Evolutionary conservation across 495 filamentous ascomycete species (phyloP).

Genomic region (Hyphodiscus hymeniophilus): DNA sequence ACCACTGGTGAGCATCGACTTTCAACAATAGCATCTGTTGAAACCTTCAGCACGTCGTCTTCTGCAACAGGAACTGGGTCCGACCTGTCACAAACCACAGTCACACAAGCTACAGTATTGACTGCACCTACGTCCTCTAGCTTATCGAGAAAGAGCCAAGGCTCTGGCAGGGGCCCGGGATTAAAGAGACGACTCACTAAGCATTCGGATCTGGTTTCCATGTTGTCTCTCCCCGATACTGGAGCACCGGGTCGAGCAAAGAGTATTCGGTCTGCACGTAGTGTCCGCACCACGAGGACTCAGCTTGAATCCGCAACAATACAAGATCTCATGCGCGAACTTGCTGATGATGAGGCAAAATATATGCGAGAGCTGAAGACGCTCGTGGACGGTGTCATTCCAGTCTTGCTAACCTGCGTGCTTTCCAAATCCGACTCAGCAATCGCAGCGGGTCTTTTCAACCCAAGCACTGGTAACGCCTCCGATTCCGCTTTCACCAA

Average conservation of each 20-base stretch:
- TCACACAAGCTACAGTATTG: slow-evolving; percentile 34
- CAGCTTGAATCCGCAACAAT: slow-evolving; percentile 58
- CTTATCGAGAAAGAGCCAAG: slow-evolving; percentile 16
- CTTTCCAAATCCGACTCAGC: slow-evolving; percentile 63
- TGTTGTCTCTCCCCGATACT: slow-evolving; percentile 68
- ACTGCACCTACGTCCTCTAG: slow-evolving; percentile 11
- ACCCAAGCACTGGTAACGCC: slow-evolving; percentile 46
- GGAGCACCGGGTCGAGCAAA: slow-evolving; percentile 37
- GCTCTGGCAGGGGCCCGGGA: slow-evolving; percentile 3
- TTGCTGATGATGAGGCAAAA: slow-evolving; percentile 76
- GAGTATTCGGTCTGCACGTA: slow-evolving; percentile 61
- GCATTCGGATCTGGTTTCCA: slow-evolving; percentile 88
- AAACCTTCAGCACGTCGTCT: slow-evolving; percentile 44
- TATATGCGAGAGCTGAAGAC: slow-evolving; percentile 92
- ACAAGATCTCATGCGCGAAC: slow-evolving; percentile 68
- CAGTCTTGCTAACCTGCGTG: slow-evolving; percentile 81
- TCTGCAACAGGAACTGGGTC: slow-evolving; percentile 30
- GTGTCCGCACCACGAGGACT: slow-evolving; percentile 62
- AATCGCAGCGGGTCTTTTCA: slow-evolving; percentile 60
- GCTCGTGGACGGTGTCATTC: slow-evolving; percentile 91
- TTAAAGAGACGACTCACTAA: slow-evolving; percentile 76
- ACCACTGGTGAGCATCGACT: slow-evolving; percentile 57
- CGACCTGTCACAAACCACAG: slow-evolving; percentile 37
- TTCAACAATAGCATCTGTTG: slow-evolving; percentile 65
- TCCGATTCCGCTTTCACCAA: slow-evolving; percentile 51